Evolutionary conservation across 23 red algal genomes (phyloP).

Genomic region (Gracilaria vermiculophylla): DNA sequence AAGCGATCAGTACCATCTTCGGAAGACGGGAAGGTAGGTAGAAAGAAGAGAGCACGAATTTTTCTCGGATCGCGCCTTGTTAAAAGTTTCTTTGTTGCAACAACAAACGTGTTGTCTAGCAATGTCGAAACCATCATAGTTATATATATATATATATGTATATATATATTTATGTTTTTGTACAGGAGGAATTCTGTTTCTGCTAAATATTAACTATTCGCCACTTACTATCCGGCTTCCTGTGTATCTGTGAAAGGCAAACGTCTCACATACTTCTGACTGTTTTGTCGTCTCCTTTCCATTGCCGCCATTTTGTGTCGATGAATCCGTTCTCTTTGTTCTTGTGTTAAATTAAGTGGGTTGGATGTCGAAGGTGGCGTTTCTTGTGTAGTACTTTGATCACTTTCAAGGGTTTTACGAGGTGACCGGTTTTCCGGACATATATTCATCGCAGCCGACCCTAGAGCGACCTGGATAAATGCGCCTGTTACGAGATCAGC

Average conservation of each 20-base stretch:
- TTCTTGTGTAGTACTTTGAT: background rate
- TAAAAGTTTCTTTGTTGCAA: too few species aligned
- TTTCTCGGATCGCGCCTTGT: too few species aligned
- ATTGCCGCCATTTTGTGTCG: conserved; percentile 38
- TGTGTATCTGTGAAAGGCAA: background rate
- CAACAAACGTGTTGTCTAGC: too few species aligned
- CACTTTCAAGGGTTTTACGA: background rate
- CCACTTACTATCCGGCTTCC: background rate
- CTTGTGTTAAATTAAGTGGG: background rate
- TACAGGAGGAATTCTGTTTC: background rate
- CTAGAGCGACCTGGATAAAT: background rate
- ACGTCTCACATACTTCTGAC: conserved; percentile 16
- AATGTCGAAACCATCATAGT: too few species aligned
- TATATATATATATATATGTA: too few species aligned
- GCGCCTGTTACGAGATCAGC: background rate
- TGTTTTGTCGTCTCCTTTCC: conserved; percentile 21
- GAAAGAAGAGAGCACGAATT: background rate
- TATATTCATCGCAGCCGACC: background rate
- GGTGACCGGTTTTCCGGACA: background rate
- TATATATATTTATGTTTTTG: background rate
- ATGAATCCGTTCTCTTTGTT: conserved; percentile 20
- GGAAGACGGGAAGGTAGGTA: background rate
- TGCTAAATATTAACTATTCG: background rate
- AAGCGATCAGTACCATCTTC: conserved; percentile 33
- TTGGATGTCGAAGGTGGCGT: background rate